These are phyloP conservation scores for Symmetrospora coprosmae DNA, from an alignment of 768 basidiomycete genomes.

Conservation along the genomic window DNA sequence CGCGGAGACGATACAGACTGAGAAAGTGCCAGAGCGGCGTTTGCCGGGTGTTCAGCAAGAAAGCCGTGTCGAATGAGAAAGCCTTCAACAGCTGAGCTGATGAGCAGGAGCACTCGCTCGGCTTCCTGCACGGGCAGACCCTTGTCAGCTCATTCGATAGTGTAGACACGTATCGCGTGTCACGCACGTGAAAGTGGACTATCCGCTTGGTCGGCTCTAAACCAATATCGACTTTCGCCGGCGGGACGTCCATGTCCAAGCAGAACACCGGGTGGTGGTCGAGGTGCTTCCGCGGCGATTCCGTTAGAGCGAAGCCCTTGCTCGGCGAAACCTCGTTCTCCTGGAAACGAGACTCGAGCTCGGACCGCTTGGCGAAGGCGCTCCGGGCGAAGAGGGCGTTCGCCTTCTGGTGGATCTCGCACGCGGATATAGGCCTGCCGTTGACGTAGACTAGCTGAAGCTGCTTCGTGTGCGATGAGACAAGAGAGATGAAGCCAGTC, in stretches of 20 bases:
- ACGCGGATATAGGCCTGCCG: conserved; percentile 50
- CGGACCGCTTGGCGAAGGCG: conserved; percentile 27
- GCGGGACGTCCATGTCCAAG: conserved; percentile 56
- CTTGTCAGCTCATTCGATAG: no score
- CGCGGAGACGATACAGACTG: no score
- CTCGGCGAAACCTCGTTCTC: not conserved
- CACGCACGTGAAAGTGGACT: conserved; percentile 55
- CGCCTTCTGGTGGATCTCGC: conserved; percentile 56
- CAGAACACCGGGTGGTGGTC: conserved; percentile 74
- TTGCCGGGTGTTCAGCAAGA: no score
- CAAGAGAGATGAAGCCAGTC: conserved; percentile 50
- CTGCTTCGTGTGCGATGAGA: conserved; percentile 42
- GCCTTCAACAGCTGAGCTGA: no score
- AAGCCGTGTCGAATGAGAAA: no score
- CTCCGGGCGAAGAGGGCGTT: conserved; percentile 48
- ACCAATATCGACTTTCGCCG: conserved; percentile 56
- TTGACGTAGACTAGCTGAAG: conserved; percentile 82
- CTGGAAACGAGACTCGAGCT: conserved; percentile 1
- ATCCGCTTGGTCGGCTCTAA: conserved; percentile 62
- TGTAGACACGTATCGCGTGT: no score
- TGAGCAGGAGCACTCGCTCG: no score
- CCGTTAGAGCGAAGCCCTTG: not conserved
- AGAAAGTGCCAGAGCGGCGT: no score
- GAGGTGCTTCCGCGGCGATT: conserved; percentile 23
- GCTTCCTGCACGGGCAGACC: no score